Percentiles rank a stretch among this genome's conserved stretches.
Evolutionary conservation across 352 stramenopile genomes (phyloP).

Genomic region (Bremia lactucae): DNA sequence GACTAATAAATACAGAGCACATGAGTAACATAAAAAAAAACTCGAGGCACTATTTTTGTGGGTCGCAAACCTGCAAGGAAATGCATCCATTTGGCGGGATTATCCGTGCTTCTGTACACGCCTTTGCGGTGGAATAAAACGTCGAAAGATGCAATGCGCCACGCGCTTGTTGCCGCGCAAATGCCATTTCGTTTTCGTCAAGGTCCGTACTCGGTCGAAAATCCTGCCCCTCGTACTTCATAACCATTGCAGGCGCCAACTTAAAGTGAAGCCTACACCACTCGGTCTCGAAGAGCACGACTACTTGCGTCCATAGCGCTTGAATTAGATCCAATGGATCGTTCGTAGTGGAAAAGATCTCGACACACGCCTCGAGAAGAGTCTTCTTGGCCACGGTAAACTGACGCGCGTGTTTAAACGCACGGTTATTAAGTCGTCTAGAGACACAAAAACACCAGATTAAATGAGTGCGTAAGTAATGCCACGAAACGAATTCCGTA

Average conservation of each 20-base stretch:
- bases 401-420: slow-evolving; percentile 31
- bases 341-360: background rate
- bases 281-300: slow-evolving; percentile 49
- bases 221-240: slow-evolving; percentile 49
- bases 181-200: slow-evolving; percentile 8
- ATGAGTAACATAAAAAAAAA: background rate
- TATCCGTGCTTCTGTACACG: slow-evolving; percentile 12
- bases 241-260: slow-evolving; percentile 15
- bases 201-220: slow-evolving; percentile 31
- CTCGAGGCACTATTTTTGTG: background rate
- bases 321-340: slow-evolving; percentile 9
- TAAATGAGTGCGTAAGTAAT: background rate
- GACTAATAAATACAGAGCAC: slow-evolving; percentile 15
- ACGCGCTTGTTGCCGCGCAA: slow-evolving; percentile 15
- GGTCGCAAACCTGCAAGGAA: slow-evolving; percentile 28
- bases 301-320: slow-evolving; percentile 42
- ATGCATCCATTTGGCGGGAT: slow-evolving; percentile 22
- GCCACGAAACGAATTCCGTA: slow-evolving; percentile 3
- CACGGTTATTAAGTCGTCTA: slow-evolving; percentile 42
- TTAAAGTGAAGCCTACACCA: slow-evolving; percentile 55
- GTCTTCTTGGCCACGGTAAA: slow-evolving; percentile 42
- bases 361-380: slow-evolving; percentile 30
- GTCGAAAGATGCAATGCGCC: slow-evolving; percentile 12
- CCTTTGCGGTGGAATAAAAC: slow-evolving; percentile 21
- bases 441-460: background rate